Base-by-base conservation (phyloP, 352 stramenopile genomes). In the Globisporangium alternatum region DNA sequence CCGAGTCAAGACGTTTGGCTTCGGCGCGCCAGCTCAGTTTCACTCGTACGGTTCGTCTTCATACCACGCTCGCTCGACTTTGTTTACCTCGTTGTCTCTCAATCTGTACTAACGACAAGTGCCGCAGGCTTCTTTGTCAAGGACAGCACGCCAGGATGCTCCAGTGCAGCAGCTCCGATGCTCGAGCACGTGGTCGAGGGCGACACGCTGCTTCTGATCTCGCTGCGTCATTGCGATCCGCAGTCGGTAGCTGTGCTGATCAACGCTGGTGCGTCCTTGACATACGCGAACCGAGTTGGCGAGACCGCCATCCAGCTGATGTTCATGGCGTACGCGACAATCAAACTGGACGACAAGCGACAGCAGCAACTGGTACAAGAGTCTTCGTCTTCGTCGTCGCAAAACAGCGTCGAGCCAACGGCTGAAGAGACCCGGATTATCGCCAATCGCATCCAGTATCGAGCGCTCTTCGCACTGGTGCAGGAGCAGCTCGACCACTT, bases 121-220 rank as follows among this genome's bases (percentile, higher is more conserved):
- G 0, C 21, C 15, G 2, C 56, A 91, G 82, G 83, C 0, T 92
- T 91, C 68, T 86, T 86, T 55, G 81, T 79, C 44, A 62, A 57
- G 6, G 15, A 13, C 41, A 62, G 8, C 10, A 6, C 41, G 2
- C 52, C 52, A 60, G 39, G 15, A 28, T 4, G 17, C n/a, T 22
- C n/a, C 33, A 55, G 15, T 2, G n/a, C 61, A 12, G 53, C 43
- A 22, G 19, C 17, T 48, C 43, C 17, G 43, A 48, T 85, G 0
- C 74, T 90, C 7, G 70, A 88, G 0, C 54, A 49, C 7, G 81
- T 75, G 4, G 56, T 79, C 2, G 37, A 71, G 17, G 81, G 80
- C 7, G 83, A 91, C 58, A 85, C 81, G 2, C 60, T 93, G 21
- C 47, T 93, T 5, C 43, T 77, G 8, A 52, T 91, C 7, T 70